A percentile compares a stretch with the other conserved stretches of the same genome.
phyloP scores from a whole-genome alignment of 139 green algal species.

The Haematococcus lacustris region DNA sequence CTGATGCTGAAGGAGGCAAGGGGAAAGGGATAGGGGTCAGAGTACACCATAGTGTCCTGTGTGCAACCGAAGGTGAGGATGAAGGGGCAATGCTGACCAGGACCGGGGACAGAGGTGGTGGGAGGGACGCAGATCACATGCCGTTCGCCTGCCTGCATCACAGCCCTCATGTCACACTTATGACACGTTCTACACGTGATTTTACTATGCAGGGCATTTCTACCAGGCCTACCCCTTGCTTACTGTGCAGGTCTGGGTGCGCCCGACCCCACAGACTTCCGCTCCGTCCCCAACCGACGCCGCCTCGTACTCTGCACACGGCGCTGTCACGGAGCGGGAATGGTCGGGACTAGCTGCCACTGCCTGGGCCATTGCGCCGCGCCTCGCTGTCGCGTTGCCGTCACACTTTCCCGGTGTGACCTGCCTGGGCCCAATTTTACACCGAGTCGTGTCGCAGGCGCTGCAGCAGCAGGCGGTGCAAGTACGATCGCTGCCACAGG shows the following conservation, averaged over 20 bases:
- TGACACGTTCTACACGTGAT: no score
- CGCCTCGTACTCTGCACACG: no score
- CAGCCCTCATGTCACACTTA: background rate
- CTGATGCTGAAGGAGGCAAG: no score
- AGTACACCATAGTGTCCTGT: no score
- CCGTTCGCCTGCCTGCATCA: background rate
- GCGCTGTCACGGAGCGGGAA: background rate
- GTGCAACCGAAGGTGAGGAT: no score
- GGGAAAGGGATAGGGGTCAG: no score
- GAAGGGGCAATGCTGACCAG: no score
- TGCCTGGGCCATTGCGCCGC: background rate
- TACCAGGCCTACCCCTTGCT: no score
- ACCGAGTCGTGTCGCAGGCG: background rate
- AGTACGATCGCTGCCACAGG: conserved; percentile 44
- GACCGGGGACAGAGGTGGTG: background rate
- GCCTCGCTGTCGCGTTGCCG: background rate
- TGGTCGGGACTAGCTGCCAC: background rate
- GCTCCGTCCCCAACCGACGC: background rate
- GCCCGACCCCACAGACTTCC: background rate
- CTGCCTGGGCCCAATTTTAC: background rate
- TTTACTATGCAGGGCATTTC: no score
- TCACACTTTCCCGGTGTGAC: background rate
- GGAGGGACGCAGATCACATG: background rate
- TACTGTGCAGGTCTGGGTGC: background rate
- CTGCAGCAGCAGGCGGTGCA: background rate